Conservation (phyloP, 192 early-diverging fungal species). For the Obelidium mucronatum region DNA sequence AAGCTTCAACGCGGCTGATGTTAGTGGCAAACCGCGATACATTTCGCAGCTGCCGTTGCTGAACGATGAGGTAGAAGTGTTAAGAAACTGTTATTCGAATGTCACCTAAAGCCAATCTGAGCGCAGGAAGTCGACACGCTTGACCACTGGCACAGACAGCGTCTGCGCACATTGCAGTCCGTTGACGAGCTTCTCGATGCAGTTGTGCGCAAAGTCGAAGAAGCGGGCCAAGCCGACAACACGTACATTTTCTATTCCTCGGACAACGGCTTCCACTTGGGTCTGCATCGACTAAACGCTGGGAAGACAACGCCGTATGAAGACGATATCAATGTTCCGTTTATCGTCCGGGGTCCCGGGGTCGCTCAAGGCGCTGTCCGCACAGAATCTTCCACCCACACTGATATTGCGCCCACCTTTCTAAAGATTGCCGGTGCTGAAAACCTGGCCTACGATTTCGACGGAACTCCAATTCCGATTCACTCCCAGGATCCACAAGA, state of each 20-base stretch:
- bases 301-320: constrained; percentile 71
- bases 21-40: constrained; percentile 60
- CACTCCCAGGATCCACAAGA: constrained; percentile 37
- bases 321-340: constrained; percentile 64
- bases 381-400: constrained; percentile 60
- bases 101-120: no score
- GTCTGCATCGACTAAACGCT: constrained; percentile 63
- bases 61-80: constrained; percentile 30
- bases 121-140: constrained; percentile 22
- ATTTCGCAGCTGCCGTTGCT: constrained; percentile 54
- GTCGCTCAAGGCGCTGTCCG: constrained; percentile 53
- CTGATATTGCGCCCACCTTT: constrained; percentile 68
- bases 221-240: constrained; percentile 56
- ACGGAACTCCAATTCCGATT: constrained; percentile 67
- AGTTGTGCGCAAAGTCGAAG: constrained; percentile 57
- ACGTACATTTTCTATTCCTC: constrained; percentile 64
- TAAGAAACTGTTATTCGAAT: not conserved
- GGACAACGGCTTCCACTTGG: constrained; percentile 78
- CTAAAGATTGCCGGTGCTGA: constrained; percentile 56
- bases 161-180: constrained; percentile 46
- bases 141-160: constrained; percentile 58
- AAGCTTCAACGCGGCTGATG: constrained; percentile 62
- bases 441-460: constrained; percentile 51
- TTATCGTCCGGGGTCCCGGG: constrained; percentile 64
- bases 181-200: constrained; percentile 69